phyloP scores from a whole-genome alignment of 2,329 filamentous ascomycete genomes.

The Eurotiales sp. region DNA sequence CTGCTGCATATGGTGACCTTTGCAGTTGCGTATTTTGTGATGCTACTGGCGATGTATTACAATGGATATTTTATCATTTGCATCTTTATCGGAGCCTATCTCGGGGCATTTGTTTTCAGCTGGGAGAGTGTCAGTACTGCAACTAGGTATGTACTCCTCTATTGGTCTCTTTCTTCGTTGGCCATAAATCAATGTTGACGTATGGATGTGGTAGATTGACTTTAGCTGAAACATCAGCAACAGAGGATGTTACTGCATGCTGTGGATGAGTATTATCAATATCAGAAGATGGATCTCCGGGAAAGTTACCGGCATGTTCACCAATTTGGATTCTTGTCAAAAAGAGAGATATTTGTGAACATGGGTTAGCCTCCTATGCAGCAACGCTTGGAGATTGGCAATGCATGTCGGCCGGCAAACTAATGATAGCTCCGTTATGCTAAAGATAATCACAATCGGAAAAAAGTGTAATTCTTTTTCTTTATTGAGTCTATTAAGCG shows the following conservation, averaged over 20 bases:
- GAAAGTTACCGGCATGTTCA: too few relatives aligned
- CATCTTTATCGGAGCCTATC: slow-evolving; percentile 70
- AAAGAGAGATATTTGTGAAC: too few relatives aligned
- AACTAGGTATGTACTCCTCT: slow-evolving; percentile 5
- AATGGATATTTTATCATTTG: slow-evolving; percentile 75
- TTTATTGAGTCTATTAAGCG: too few relatives aligned
- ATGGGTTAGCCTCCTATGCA: too few relatives aligned
- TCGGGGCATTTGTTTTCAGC: slow-evolving; percentile 69
- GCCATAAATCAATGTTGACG: not conserved
- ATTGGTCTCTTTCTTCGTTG: not conserved
- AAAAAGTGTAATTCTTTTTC: too few relatives aligned
- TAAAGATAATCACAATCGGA: too few relatives aligned
- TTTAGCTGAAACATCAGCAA: slow-evolving; percentile 5
- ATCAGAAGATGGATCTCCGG: too few relatives aligned
- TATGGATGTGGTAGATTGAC: not conserved
- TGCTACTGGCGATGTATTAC: slow-evolving; percentile 65
- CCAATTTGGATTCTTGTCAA: too few relatives aligned
- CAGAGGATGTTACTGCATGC: slow-evolving; percentile 14
- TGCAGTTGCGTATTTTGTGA: slow-evolving; percentile 72
- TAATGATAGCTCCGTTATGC: too few relatives aligned
- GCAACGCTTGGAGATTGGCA: too few relatives aligned
- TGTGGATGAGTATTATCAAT: slow-evolving; percentile 9
- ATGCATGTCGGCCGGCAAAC: too few relatives aligned
- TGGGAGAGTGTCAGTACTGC: slow-evolving; percentile 53
- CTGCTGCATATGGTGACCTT: slow-evolving; percentile 68